Evolutionary conservation across 83 land plant genomes (phyloP), one percentile per base, ranked within the genome.

Genomic region (Picea engelmannii): DNA sequence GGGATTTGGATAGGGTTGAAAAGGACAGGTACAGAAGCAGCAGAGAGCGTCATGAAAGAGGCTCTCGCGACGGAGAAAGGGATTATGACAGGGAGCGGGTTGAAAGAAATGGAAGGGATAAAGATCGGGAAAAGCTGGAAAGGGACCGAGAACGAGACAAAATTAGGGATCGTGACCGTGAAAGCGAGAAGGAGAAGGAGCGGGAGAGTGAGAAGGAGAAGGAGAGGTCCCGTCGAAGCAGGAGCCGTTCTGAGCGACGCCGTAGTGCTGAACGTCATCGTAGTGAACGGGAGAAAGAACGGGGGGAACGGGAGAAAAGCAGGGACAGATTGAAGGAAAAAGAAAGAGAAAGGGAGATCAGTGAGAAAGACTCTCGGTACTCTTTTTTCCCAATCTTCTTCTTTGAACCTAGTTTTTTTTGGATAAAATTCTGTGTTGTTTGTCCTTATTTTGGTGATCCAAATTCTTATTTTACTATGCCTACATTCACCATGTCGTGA

Each of bases 311-410:
- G 38, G 68, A 55, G 58, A 31, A 25, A 3, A 76, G 81, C 38
- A 52, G 60, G 42, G 66, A 55, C 8, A 76, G 81, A 68, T 91
- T 88, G 73, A 79, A 24, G 75, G 90, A 88, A 78, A 79, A 79
- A 10, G 84, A 86, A 4, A 85, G 82, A 68, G 93, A 91, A 42
- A 76, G 63, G 86, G 87, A 85, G 23, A 25, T 81, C 18, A 85
- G 83, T 61, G 86, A 82, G 7, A 35, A 83, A 74, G 91, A 91
- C 10, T 76, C 67, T 80, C 87, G 94, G 90, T 91, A 82, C 52
- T 44, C 20, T 5, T 49, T 27, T 35, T 44, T 42, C 62, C 52
- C 58, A 12, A 20, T 49, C 16, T 6, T 38, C 47, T 66, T 21
- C 11, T 47, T 42, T 65, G 1, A 23, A 11, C 23, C 44, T 3